Evolutionary conservation across 2,329 filamentous ascomycete genomes (phyloP), one percentile per base, ranked within the genome.

Genomic region (Parastagonospora nodorum): DNA sequence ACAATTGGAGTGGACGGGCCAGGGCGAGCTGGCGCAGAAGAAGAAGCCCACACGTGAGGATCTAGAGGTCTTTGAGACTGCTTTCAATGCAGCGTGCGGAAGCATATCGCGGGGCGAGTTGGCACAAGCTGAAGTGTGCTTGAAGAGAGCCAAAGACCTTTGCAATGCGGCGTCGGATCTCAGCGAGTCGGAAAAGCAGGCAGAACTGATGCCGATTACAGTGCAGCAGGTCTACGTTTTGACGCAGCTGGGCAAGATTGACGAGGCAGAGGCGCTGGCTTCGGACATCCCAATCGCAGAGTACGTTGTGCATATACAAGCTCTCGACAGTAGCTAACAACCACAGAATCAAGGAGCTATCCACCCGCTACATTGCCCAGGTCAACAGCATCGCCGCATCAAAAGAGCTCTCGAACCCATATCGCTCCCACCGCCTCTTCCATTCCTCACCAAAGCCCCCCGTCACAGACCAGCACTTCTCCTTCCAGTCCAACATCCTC

Each of bases 21-120:
- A 78, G 42, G 81, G 80, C 14, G 74, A 81, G 50, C 67, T 79
- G 31, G 78, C 79, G 32, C 74, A 77, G 51, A 81, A 80, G 58
- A 82, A 83, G 71, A 84, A 83, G 65, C 77, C 82, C 8, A 75
- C 75, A 6, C 77, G 81, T 51, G 84, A 86, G 53, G 84, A 89
- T 61, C 74, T 88, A 24, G 88, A 92, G 55, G 84, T 87, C 2
- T 94, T 94, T 61, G 90, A 94, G 76, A 87, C 88, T 24, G 87
- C 88, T 9, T 95, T 90, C 75, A 95, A 95, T 71, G 82, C 85
- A 19, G 90, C 89, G 8, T 93, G 89, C 69, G 81, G 81, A 15
- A 85, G 84, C 69, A 86, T 94, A 62, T 88, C 88, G 11, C 80
- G 84, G 40, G 87, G 85, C 7, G 86, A 89, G 60, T 77, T 89